Evolutionary conservation across 306 rosid genomes (phyloP).

Genomic region (Biancaea sappan): DNA sequence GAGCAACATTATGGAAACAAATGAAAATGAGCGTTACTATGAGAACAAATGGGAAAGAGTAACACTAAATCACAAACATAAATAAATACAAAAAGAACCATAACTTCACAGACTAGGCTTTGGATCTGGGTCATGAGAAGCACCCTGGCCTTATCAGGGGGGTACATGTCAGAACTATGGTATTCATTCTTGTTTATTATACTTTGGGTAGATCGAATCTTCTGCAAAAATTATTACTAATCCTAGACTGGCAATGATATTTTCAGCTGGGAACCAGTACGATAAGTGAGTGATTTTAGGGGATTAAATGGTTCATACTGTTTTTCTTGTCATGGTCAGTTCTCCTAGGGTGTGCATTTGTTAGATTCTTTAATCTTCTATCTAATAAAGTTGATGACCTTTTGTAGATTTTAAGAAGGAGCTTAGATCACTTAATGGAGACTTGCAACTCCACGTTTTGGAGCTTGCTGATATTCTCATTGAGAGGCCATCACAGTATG

Average conservation of each 20-base stretch:
- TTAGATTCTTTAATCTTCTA: neutral
- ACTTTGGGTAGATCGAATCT: constrained; percentile 1
- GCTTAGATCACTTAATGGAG: constrained; percentile 83
- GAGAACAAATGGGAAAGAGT: neutral
- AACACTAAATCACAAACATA: neutral
- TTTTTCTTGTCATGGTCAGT: neutral
- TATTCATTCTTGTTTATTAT: constrained; percentile 5
- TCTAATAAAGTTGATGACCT: constrained; percentile 25
- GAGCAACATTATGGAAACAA: neutral
- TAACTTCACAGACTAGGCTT: constrained; percentile 2
- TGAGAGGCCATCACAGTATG: constrained; percentile 92
- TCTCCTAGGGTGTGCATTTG: neutral
- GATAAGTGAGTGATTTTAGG: constrained; percentile 23
- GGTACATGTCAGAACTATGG: constrained; percentile 10
- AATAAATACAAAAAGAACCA: neutral
- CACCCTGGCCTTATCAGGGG: neutral
- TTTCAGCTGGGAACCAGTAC: neutral
- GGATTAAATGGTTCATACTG: neutral
- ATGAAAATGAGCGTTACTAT: too few relatives aligned
- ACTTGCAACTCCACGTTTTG: constrained; percentile 79
- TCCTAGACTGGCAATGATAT: neutral
- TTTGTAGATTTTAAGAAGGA: constrained; percentile 83
- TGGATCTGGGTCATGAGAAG: neutral
- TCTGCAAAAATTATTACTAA: neutral
- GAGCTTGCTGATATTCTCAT: constrained; percentile 96